Conservation (phyloP, 495 filamentous ascomycete genomes). For the Diplogelasinospora grovesii region DNA sequence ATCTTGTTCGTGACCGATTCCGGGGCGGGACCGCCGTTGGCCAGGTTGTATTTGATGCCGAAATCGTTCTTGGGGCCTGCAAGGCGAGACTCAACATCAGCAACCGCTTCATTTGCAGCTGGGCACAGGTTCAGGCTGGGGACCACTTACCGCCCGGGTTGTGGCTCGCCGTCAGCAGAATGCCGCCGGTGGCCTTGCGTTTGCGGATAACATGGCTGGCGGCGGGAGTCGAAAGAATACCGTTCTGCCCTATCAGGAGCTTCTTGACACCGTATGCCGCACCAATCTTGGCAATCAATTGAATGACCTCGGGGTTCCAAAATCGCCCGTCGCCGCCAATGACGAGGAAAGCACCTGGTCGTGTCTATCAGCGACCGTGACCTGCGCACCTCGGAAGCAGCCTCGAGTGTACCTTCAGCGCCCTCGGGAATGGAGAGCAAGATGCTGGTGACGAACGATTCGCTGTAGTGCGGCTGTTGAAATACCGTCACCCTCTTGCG, state of each 20-base stretch:
- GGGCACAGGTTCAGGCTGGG: background rate
- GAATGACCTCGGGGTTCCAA: constrained; percentile 94
- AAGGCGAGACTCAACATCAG: background rate
- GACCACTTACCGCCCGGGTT: constrained; percentile 82
- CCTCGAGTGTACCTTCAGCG: constrained; percentile 45
- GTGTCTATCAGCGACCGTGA: background rate
- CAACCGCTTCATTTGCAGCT: background rate
- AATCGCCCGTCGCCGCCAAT: constrained; percentile 96
- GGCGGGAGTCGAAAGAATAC: constrained; percentile 92
- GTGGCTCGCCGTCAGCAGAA: constrained; percentile 93
- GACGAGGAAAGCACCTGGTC: constrained; percentile 71
- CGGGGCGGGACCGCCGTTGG: constrained; percentile 91
- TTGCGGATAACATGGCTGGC: constrained; percentile 93
- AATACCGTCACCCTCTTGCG: constrained; percentile 98
- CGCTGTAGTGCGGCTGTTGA: constrained; percentile 90
- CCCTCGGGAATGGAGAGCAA: constrained; percentile 95
- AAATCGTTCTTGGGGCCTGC: constrained; percentile 89
- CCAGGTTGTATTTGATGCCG: constrained; percentile 98
- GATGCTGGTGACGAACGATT: constrained; percentile 89
- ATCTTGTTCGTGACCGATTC: constrained; percentile 98
- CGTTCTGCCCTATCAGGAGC: constrained; percentile 89
- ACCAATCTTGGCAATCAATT: constrained; percentile 94
- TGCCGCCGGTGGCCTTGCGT: constrained; percentile 89
- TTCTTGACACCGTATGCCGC: constrained; percentile 98
- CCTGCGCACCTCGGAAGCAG: background rate